phyloP scores from a whole-genome alignment of 345 rosid genomes.

The Iberis pinnata region DNA sequence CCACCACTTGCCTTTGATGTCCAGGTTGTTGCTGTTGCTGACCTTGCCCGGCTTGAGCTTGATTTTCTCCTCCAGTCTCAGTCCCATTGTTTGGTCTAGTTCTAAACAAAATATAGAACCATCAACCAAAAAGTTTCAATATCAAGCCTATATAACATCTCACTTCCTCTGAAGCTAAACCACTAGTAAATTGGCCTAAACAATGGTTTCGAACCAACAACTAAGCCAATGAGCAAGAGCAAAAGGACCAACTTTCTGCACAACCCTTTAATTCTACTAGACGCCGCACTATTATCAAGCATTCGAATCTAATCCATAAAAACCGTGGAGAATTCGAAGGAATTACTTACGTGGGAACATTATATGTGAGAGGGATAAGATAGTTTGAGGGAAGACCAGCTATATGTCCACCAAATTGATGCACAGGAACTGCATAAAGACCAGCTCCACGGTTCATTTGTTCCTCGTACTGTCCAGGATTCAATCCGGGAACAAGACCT shows the following conservation, averaged over 20 bases:
- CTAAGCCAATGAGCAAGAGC: background rate
- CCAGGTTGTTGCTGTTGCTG: constrained; percentile 63
- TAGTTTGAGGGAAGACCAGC: constrained; percentile 62
- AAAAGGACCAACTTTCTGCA: constrained; percentile 5
- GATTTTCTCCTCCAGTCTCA: constrained; percentile 26
- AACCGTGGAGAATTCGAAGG: background rate
- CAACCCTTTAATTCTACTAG: background rate
- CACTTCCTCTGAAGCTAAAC: too few relatives aligned
- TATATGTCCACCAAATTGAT: constrained; percentile 48
- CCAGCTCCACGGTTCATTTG: constrained; percentile 70
- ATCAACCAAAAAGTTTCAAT: background rate
- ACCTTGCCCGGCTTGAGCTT: constrained; percentile 39
- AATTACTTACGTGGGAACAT: constrained; percentile 71
- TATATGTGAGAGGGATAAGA: constrained; percentile 87
- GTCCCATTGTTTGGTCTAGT: constrained; percentile 27
- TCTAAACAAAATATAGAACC: constrained; percentile 7
- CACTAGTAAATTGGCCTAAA: background rate
- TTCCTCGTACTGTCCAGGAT: constrained; percentile 47
- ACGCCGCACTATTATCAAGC: background rate
- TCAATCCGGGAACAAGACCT: constrained; percentile 37
- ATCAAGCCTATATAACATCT: background rate
- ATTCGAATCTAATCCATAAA: background rate
- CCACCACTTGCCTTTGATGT: constrained; percentile 65
- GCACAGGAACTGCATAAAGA: constrained; percentile 74
- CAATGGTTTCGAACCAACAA: too few relatives aligned